Conservation (phyloP, 2,329 filamentous ascomycete genomes). For the Mycosphaerella sp. region DNA sequence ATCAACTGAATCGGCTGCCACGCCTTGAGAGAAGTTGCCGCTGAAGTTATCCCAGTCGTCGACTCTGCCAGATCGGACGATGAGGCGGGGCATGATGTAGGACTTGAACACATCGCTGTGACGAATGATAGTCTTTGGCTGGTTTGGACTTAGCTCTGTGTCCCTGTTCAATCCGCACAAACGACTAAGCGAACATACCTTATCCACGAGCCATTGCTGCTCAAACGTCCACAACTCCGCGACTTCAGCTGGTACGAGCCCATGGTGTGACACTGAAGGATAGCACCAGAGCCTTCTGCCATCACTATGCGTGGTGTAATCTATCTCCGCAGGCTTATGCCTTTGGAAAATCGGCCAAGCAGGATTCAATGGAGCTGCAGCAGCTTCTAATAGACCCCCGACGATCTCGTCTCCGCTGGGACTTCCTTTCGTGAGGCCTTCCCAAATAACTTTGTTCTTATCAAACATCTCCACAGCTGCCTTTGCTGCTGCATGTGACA, state of each 20-base stretch:
- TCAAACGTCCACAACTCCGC: constrained; percentile 28
- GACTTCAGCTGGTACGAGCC: constrained; percentile 22
- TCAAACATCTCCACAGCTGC: constrained; percentile 35
- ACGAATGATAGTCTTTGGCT: constrained; percentile 6
- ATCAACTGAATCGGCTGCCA: constrained; percentile 5
- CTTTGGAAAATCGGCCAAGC: constrained; percentile 27
- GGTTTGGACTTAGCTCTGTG: constrained; percentile 1
- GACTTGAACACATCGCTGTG: constrained; percentile 27
- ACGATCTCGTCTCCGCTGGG: constrained; percentile 27
- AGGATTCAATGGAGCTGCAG: constrained; percentile 17
- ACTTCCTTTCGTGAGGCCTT: constrained; percentile 22
- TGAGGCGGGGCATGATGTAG: constrained; percentile 25
- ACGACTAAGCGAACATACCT: constrained; percentile 6
- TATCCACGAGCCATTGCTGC: constrained; percentile 23
- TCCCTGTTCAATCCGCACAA: not conserved
- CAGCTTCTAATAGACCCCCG: constrained; percentile 21
- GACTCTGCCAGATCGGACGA: constrained; percentile 15
- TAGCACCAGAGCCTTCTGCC: constrained; percentile 26
- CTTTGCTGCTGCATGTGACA: constrained; percentile 38
- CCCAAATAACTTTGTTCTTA: constrained; percentile 33
- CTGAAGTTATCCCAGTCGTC: constrained; percentile 30
- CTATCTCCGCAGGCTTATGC: constrained; percentile 35
- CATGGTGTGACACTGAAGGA: constrained; percentile 27
- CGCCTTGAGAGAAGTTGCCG: constrained; percentile 4
- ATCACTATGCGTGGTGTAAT: constrained; percentile 33